A percentile compares a stretch with the other conserved stretches of the same genome.
These are phyloP conservation scores for Trametes coccinea DNA, from an alignment of 768 basidiomycete genomes.

Conservation along the genomic window DNA sequence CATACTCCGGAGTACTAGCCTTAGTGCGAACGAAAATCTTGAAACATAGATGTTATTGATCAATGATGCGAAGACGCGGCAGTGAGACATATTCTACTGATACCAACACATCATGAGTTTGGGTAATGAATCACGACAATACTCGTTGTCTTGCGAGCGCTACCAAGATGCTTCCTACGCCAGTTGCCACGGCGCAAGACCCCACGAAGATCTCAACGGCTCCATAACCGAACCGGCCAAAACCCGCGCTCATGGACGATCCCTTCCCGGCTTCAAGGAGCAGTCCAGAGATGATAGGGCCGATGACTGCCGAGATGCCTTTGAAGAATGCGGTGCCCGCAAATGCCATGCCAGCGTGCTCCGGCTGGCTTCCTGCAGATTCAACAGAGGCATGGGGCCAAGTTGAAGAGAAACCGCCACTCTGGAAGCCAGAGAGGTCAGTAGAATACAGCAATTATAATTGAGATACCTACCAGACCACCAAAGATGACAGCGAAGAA, in stretches of 20 bases:
- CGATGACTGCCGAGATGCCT: slow-evolving; percentile 21
- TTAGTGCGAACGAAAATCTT: no score
- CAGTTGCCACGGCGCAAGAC: slow-evolving; percentile 20
- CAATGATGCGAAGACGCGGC: no score
- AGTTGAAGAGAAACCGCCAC: slow-evolving; percentile 21
- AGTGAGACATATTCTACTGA: no score
- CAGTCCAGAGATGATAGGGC: slow-evolving; percentile 18
- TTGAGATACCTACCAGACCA: slow-evolving; percentile 16
- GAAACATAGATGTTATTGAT: no score
- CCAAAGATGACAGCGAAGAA: slow-evolving; percentile 26
- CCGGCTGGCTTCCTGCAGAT: slow-evolving; percentile 15
- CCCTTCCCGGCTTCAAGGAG: slow-evolving; percentile 17
- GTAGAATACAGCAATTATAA: no score
- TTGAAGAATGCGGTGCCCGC: slow-evolving; percentile 14
- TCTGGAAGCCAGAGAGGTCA: background rate
- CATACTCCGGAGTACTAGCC: no score
- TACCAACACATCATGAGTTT: no score
- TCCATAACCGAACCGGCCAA: slow-evolving; percentile 19
- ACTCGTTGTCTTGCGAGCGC: slow-evolving; percentile 12
- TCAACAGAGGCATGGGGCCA: slow-evolving; percentile 16
- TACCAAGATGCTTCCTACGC: slow-evolving; percentile 9
- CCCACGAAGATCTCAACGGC: slow-evolving; percentile 24
- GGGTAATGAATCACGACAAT: background rate
- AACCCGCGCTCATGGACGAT: slow-evolving; percentile 7
- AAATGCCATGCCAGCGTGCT: slow-evolving; percentile 18